These are phyloP conservation scores for Jacaranda mimosifolia DNA, from an alignment of 257 asterid genomes.

Conservation along the genomic window DNA sequence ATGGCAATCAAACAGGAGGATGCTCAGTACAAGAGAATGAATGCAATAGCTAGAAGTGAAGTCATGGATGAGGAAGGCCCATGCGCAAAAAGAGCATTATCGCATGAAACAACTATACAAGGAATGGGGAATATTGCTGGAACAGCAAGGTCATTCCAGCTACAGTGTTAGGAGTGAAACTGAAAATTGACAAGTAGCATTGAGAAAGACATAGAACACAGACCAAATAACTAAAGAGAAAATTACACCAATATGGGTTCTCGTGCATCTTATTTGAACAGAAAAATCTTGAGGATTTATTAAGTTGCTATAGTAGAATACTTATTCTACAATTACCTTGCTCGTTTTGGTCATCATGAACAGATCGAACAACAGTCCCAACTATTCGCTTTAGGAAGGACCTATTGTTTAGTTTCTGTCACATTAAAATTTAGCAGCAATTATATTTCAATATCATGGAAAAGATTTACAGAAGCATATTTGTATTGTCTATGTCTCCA, in stretches of 20 bases:
- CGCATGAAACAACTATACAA: not conserved
- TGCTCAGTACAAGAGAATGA: not conserved
- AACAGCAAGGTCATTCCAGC: conserved; percentile 15
- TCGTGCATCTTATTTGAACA: not conserved
- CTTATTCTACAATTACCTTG: conserved; percentile 58
- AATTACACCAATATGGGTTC: not conserved
- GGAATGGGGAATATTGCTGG: not conserved
- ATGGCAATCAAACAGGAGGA: too few species aligned
- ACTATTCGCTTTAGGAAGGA: conserved; percentile 90
- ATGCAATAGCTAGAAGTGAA: conserved; percentile 10
- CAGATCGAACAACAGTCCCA: conserved; percentile 97
- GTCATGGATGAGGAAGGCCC: not conserved
- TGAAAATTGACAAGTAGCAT: not conserved
- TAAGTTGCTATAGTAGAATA: conserved; percentile 13
- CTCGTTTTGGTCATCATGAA: conserved; percentile 95
- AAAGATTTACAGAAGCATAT: conserved; percentile 26
- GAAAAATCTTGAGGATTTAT: conserved; percentile 6
- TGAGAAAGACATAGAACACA: not conserved
- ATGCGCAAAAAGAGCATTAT: not conserved
- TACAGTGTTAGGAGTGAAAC: not conserved
- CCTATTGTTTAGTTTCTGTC: conserved; percentile 73
- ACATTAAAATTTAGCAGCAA: conserved; percentile 41
- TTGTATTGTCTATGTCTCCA: conserved; percentile 3
- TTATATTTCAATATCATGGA: conserved; percentile 23
- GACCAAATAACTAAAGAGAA: not conserved